Conservation (phyloP, 306 rosid genomes). For the Amphicarpaea edgeworthii region DNA sequence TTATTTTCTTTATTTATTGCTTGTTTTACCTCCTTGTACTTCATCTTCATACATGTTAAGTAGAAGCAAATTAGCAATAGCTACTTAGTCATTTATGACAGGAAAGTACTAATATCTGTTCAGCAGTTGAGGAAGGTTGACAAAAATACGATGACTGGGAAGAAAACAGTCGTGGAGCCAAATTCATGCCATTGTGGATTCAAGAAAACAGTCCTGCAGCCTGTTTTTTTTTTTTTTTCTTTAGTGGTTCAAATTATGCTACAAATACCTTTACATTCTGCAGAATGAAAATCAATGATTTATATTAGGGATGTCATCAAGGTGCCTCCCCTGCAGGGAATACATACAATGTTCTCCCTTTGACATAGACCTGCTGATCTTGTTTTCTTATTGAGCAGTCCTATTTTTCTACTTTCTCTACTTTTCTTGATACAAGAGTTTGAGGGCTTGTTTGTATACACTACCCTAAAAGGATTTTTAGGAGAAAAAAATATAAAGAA, state of each 20-base stretch:
- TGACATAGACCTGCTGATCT: conserved; percentile 10
- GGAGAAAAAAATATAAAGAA: too few relatives aligned
- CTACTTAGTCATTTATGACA: conserved; percentile 18
- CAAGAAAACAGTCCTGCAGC: too few relatives aligned
- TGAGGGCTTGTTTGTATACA: too few relatives aligned
- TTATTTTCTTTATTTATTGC: conserved; percentile 29
- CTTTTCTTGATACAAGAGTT: background rate
- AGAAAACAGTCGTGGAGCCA: background rate
- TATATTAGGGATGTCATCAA: conserved; percentile 1
- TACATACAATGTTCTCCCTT: background rate
- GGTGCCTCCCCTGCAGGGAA: background rate
- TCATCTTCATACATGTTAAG: conserved; percentile 28
- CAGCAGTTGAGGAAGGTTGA: background rate
- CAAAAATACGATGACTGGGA: background rate
- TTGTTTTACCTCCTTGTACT: conserved; percentile 40
- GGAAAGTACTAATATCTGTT: background rate
- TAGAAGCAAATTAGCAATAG: conserved; percentile 6
- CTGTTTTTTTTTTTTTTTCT: conserved; percentile 6
- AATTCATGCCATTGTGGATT: conserved; percentile 12
- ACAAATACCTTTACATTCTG: conserved; percentile 5
- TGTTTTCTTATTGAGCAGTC: background rate
- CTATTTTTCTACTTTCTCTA: background rate
- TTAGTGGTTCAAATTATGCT: conserved; percentile 22
- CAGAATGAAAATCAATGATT: background rate
- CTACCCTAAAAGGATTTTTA: too few relatives aligned